phyloP scores from a whole-genome alignment of 805 yeast species.

The Danielozyma ontarioensis region DNA sequence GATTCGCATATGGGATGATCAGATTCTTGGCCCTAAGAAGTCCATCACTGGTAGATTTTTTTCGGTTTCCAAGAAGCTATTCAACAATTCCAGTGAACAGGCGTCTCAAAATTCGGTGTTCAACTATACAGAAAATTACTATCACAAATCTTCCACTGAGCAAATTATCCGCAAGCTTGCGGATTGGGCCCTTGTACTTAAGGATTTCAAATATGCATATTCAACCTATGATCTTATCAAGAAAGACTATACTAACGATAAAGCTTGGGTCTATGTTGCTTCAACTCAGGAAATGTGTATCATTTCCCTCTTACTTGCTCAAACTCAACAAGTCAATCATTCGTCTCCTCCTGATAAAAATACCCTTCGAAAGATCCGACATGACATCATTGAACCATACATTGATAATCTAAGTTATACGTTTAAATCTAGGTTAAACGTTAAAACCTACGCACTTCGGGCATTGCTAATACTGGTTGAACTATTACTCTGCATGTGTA shows the following conservation, averaged over 20 bases:
- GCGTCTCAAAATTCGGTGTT: constrained; percentile 28
- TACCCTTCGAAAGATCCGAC: constrained; percentile 43
- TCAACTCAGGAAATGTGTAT: constrained; percentile 88
- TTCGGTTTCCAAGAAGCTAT: constrained; percentile 58
- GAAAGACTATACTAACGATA: constrained; percentile 70
- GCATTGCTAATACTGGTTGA: constrained; percentile 66
- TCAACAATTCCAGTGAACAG: constrained; percentile 35
- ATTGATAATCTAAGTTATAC: constrained; percentile 73
- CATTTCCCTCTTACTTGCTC: constrained; percentile 60
- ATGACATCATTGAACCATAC: constrained; percentile 52
- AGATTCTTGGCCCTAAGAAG: constrained; percentile 66
- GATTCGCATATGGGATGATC: constrained; percentile 82
- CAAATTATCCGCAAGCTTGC: constrained; percentile 77
- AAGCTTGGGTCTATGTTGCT: constrained; percentile 77
- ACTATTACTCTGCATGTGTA: constrained; percentile 49
- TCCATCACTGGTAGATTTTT: constrained; percentile 72
- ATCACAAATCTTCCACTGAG: constrained; percentile 60
- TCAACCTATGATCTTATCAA: constrained; percentile 77
- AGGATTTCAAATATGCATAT: constrained; percentile 82
- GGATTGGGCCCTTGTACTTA: constrained; percentile 88
- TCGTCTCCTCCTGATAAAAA: constrained; percentile 27
- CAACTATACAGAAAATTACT: constrained; percentile 50
- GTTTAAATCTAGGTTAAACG: constrained; percentile 63
- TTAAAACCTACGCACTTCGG: constrained; percentile 67
- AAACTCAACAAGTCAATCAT: constrained; percentile 31